Percentiles rank a stretch among this genome's conserved stretches.
phyloP scores from a whole-genome alignment of 2,329 filamentous ascomycete species.

The Nigrospora osmanthi region DNA sequence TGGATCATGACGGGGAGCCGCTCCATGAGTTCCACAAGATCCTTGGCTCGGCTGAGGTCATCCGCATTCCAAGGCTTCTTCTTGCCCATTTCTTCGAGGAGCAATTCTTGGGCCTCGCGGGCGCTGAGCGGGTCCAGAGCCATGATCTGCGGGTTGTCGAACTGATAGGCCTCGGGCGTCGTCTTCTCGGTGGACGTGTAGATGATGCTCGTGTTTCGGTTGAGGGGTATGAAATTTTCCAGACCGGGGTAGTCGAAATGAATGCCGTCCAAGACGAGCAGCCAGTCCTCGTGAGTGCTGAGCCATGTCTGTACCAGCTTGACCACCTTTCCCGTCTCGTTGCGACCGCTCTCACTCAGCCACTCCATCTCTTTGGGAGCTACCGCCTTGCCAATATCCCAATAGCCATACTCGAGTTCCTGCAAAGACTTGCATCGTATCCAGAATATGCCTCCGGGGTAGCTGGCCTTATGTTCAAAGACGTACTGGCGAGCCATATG shows the following conservation, averaged over 20 bases:
- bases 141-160: conserved; percentile 50
- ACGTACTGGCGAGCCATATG: conserved; percentile 63
- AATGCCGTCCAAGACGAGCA: conserved; percentile 60
- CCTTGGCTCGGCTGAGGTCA: conserved; percentile 48
- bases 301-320: conserved; percentile 55
- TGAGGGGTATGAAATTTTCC: conserved; percentile 56
- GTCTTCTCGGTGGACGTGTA: conserved; percentile 60
- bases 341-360: conserved; percentile 26
- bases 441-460: conserved; percentile 64
- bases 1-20: conserved; percentile 62
- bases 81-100: conserved; percentile 56
- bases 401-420: conserved; percentile 54
- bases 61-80: conserved; percentile 43
- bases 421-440: conserved; percentile 52
- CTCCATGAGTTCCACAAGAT: conserved; percentile 56
- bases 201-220: conserved; percentile 54
- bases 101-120: conserved; percentile 49
- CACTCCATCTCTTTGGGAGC: conserved; percentile 35
- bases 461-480: conserved; percentile 49
- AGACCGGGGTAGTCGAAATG: conserved; percentile 52
- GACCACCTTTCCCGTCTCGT: conserved; percentile 40
- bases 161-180: conserved; percentile 45
- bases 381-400: conserved; percentile 55
- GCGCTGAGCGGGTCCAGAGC: conserved; percentile 45
- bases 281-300: conserved; percentile 52